These are phyloP conservation scores for Chrysochromulina parva DNA, from an alignment of 78 protist species.

Conservation along the genomic window DNA sequence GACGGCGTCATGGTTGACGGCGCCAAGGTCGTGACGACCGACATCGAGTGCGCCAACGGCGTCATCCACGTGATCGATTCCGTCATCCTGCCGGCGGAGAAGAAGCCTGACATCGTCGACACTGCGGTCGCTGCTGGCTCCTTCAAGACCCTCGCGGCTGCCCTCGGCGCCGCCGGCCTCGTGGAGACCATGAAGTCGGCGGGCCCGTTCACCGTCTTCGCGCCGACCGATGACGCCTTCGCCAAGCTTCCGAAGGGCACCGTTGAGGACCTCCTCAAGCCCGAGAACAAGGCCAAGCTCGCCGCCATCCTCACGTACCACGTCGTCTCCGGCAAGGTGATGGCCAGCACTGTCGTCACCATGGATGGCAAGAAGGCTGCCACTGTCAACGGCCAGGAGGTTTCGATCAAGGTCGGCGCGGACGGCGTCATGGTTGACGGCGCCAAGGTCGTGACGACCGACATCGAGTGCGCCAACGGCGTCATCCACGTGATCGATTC, in stretches of 20 bases:
- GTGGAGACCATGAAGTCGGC: not conserved
- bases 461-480: not conserved
- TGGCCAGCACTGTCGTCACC: not conserved
- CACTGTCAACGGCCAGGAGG: not conserved
- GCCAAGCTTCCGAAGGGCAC: not conserved
- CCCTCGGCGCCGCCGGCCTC: not conserved
- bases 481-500: too few species aligned
- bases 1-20: not conserved
- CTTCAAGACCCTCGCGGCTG: not conserved
- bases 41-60: not conserved
- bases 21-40: not conserved
- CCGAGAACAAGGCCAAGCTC: slow-evolving; percentile 5
- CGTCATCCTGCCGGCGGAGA: not conserved
- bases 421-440: not conserved
- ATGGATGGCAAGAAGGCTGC: not conserved
- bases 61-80: not conserved
- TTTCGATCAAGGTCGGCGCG: not conserved
- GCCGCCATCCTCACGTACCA: not conserved
- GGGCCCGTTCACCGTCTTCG: slow-evolving; percentile 8
- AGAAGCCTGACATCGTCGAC: not conserved
- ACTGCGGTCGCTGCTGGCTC: not conserved
- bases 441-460: not conserved
- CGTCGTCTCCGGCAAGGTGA: not conserved
- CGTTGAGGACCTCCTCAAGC: not conserved
- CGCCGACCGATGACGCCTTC: not conserved